phyloP scores from a whole-genome alignment of 352 stramenopile genomes.

The Aphanomyces stellatus region DNA sequence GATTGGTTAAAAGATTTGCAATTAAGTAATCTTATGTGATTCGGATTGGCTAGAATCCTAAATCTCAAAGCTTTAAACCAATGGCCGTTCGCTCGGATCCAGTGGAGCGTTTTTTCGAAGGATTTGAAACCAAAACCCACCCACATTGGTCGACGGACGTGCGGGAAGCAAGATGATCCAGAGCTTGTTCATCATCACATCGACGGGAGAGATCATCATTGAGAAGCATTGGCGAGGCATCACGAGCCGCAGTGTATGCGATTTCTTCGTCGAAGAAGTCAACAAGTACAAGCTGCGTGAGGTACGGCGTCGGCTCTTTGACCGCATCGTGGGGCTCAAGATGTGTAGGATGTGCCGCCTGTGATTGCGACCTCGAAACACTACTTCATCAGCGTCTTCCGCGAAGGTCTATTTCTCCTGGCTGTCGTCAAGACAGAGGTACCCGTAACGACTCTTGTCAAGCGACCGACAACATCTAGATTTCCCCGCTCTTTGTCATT shows the following conservation, averaged over 20 bases:
- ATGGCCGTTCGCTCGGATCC: neutral
- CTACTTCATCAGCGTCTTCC: slow-evolving; percentile 89
- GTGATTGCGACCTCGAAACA: slow-evolving; percentile 83
- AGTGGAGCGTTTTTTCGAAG: neutral
- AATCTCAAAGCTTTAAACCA: neutral
- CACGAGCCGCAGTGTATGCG: slow-evolving; percentile 92
- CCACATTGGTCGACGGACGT: neutral
- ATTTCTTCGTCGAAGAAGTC: slow-evolving; percentile 97
- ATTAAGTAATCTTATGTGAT: neutral
- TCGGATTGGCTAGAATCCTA: neutral
- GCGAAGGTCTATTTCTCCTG: slow-evolving; percentile 93
- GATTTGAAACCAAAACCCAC: neutral
- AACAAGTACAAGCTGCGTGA: slow-evolving; percentile 87
- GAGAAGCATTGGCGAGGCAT: slow-evolving; percentile 97
- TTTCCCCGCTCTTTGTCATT: slow-evolving; percentile 85
- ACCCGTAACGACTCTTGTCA: too few relatives aligned
- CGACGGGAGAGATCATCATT: slow-evolving; percentile 95
- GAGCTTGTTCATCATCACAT: slow-evolving; percentile 96
- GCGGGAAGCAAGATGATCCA: slow-evolving; percentile 83
- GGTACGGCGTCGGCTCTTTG: neutral
- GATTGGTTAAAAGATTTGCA: slow-evolving; percentile 8
- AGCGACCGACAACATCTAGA: too few relatives aligned
- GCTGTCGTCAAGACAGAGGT: slow-evolving; percentile 93
- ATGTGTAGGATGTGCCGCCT: slow-evolving; percentile 66
- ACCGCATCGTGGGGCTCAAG: neutral